A percentile compares a stretch with the other conserved stretches of the same genome.
Conservation (phyloP, 352 stramenopile species). For the Phytopythium chamaehyphon region DNA sequence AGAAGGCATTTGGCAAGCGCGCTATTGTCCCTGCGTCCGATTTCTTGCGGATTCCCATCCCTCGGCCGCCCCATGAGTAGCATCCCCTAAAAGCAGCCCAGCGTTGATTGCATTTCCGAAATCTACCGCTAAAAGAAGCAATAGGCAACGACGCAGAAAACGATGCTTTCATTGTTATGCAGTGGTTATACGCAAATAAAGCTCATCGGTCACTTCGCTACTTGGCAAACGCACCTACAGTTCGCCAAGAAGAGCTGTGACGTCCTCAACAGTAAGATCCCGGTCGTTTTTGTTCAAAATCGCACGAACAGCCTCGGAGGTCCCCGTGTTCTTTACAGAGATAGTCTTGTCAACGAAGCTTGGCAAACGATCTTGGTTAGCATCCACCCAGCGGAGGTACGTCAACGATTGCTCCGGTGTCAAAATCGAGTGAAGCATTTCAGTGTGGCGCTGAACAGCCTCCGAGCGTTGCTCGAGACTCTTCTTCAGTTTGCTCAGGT, state of each 20-base stretch:
- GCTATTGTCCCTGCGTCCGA: conserved; percentile 71
- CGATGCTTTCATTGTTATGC: too few relatives aligned
- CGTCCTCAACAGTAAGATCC: conserved; percentile 85
- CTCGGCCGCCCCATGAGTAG: conserved; percentile 36
- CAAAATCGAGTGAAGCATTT: conserved; percentile 82
- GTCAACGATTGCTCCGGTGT: conserved; percentile 81
- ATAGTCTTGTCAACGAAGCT: conserved; percentile 63
- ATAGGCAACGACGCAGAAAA: too few relatives aligned
- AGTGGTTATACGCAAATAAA: too few relatives aligned
- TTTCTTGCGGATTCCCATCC: conserved; percentile 78
- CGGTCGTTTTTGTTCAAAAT: conserved; percentile 83
- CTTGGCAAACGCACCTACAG: conserved; percentile 22
- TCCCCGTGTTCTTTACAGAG: conserved; percentile 41
- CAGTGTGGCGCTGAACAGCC: conserved; percentile 72
- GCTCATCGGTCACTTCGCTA: too few relatives aligned
- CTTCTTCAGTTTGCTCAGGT: conserved; percentile 87
- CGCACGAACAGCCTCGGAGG: conserved; percentile 59
- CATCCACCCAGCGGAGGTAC: conserved; percentile 80
- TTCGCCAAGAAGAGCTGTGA: conserved; percentile 69
- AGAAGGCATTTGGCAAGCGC: conserved; percentile 55
- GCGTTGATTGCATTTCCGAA: neutral
- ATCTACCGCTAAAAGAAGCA: neutral
- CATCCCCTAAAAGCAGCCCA: too few relatives aligned
- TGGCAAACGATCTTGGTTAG: conserved; percentile 67
- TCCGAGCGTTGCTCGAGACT: conserved; percentile 77